Percentiles rank a stretch among this genome's conserved stretches.
phyloP scores from a whole-genome alignment of 1,139 yeast genomes.

The Eremothecium gossypii region DNA sequence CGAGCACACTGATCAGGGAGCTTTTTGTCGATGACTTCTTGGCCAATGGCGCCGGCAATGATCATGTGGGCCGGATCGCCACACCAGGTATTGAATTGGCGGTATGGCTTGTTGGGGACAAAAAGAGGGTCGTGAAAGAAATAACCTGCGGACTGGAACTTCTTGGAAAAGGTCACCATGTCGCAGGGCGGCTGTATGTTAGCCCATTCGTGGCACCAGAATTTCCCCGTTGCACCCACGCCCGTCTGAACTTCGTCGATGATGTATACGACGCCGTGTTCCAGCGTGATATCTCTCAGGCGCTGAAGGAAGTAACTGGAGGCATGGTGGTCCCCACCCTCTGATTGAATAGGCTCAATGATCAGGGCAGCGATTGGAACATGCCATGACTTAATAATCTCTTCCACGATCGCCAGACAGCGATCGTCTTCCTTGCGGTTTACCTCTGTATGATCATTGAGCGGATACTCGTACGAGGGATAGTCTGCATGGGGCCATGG shows the following conservation, averaged over 20 bases:
- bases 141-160: slow-evolving; percentile 74
- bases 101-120: slow-evolving; percentile 54
- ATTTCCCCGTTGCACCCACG: slow-evolving; percentile 61
- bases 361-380: slow-evolving; percentile 59
- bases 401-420: slow-evolving; percentile 50
- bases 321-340: slow-evolving; percentile 69
- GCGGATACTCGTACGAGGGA: slow-evolving; percentile 58
- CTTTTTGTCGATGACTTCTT: slow-evolving; percentile 45
- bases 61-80: slow-evolving; percentile 69
- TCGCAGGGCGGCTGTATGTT: slow-evolving; percentile 57
- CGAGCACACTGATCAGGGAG: slow-evolving; percentile 43
- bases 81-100: slow-evolving; percentile 81
- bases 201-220: slow-evolving; percentile 72
- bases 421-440: slow-evolving; percentile 53
- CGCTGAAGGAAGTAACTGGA: slow-evolving; percentile 54
- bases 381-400: slow-evolving; percentile 39
- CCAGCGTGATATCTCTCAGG: slow-evolving; percentile 51
- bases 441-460: slow-evolving; percentile 41
- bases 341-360: slow-evolving; percentile 67
- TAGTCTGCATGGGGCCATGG: slow-evolving; percentile 72
- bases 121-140: slow-evolving; percentile 57
- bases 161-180: slow-evolving; percentile 66
- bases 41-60: slow-evolving; percentile 53
- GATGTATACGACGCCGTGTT: slow-evolving; percentile 51
- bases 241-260: slow-evolving; percentile 73